These are phyloP conservation scores for Friedmanniomyces simplex DNA, from an alignment of 495 filamentous ascomycete genomes.

Conservation along the genomic window DNA sequence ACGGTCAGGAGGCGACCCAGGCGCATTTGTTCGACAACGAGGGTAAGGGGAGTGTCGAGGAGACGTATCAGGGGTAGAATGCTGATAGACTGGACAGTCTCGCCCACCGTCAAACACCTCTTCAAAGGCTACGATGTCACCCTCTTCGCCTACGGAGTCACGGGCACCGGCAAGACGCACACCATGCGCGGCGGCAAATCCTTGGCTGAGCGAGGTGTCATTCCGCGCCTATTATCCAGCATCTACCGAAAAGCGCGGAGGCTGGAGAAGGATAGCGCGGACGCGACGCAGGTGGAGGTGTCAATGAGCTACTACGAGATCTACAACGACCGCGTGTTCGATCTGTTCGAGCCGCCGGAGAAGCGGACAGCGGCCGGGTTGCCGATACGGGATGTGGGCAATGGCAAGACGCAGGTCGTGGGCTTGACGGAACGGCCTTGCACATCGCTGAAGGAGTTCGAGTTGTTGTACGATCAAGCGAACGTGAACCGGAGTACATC, in stretches of 20 bases:
- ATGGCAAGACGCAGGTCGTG: conserved; percentile 87
- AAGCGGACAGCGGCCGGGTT: conserved; percentile 78
- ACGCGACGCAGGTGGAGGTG: conserved; percentile 62
- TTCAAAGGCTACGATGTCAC: conserved; percentile 92
- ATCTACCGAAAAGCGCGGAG: conserved; percentile 81
- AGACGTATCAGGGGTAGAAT: neutral
- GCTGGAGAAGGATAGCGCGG: conserved; percentile 72
- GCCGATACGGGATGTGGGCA: conserved; percentile 68
- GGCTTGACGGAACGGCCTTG: conserved; percentile 82
- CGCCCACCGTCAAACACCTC: conserved; percentile 73
- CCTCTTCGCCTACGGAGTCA: conserved; percentile 91
- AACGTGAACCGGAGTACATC: conserved; percentile 88
- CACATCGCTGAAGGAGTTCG: conserved; percentile 82
- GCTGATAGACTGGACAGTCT: conserved; percentile 35
- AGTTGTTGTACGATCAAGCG: conserved; percentile 81
- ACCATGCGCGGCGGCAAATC: conserved; percentile 94
- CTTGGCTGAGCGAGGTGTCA: conserved; percentile 80
- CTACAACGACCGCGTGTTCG: conserved; percentile 76
- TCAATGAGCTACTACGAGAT: conserved; percentile 95
- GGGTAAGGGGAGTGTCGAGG: conserved; percentile 33
- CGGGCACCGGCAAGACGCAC: conserved; percentile 93
- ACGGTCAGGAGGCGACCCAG: conserved; percentile 67
- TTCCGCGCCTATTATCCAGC: conserved; percentile 75
- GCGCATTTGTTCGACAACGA: conserved; percentile 81
- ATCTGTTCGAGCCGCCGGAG: conserved; percentile 83